A percentile compares a stretch with the other conserved stretches of the same genome.
phyloP scores from a whole-genome alignment of 148 eudicot species.

The Vaccinium corymbosum region DNA sequence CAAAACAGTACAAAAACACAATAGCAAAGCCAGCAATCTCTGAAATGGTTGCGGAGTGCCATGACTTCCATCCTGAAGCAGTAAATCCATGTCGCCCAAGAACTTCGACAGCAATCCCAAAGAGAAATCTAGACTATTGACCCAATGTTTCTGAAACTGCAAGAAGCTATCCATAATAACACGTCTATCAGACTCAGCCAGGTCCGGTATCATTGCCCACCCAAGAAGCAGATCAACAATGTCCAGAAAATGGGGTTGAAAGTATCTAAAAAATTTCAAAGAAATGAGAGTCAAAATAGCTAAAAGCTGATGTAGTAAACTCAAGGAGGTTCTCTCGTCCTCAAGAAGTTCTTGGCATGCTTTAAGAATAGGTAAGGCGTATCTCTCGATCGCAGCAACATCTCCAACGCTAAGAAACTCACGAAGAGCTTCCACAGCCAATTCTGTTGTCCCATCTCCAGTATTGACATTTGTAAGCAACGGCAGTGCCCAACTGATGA shows the following conservation, averaged over 20 bases:
- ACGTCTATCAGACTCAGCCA: slow-evolving; percentile 68
- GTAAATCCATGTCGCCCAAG: slow-evolving; percentile 90
- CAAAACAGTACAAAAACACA: slow-evolving; percentile 81
- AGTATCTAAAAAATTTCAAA: slow-evolving; percentile 72
- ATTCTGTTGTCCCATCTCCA: slow-evolving; percentile 48
- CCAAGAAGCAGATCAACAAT: slow-evolving; percentile 97
- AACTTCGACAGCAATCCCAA: slow-evolving; percentile 76
- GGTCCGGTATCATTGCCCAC: slow-evolving; percentile 96
- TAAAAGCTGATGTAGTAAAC: slow-evolving; percentile 62
- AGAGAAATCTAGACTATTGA: slow-evolving; percentile 75
- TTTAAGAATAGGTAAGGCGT: slow-evolving; percentile 73
- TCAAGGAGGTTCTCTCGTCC: slow-evolving; percentile 90
- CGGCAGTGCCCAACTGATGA: slow-evolving; percentile 83
- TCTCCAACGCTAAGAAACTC: slow-evolving; percentile 89
- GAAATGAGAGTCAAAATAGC: slow-evolving; percentile 73
- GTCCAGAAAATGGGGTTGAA: slow-evolving; percentile 92
- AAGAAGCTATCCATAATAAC: slow-evolving; percentile 79
- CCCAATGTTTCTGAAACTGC: slow-evolving; percentile 99
- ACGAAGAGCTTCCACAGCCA: slow-evolving; percentile 72
- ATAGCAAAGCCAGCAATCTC: slow-evolving; percentile 73
- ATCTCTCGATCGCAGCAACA: slow-evolving; percentile 69
- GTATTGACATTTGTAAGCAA: slow-evolving; percentile 44
- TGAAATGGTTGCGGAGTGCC: slow-evolving; percentile 82
- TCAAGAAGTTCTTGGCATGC: slow-evolving; percentile 89
- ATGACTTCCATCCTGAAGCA: slow-evolving; percentile 79